These are phyloP conservation scores for Mikania micrantha DNA, from an alignment of 129 eudicot species.

Conservation along the genomic window DNA sequence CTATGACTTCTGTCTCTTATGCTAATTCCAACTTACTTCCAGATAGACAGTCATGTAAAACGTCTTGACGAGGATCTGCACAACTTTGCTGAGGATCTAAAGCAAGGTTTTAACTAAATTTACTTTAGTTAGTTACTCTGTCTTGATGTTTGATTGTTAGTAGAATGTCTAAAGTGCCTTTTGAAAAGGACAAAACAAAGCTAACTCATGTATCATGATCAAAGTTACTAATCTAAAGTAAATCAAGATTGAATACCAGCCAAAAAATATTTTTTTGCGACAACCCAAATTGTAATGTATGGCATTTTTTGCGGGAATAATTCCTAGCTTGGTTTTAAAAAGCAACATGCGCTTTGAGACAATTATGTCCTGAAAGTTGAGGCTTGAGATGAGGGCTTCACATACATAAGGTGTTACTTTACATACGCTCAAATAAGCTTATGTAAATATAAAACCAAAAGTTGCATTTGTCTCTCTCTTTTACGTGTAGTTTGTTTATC, in stretches of 20 bases:
- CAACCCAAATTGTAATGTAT: background rate
- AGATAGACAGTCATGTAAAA: slow-evolving; percentile 97
- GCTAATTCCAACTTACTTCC: slow-evolving; percentile 22
- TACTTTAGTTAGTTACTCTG: slow-evolving; percentile 1
- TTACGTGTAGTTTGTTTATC: too few species aligned
- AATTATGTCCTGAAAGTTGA: too few species aligned
- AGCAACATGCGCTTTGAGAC: too few species aligned
- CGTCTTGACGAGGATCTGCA: slow-evolving; percentile 95
- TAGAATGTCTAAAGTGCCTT: background rate
- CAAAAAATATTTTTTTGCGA: background rate
- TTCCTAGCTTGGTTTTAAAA: background rate
- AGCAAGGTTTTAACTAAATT: slow-evolving; percentile 60
- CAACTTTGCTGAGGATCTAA: slow-evolving; percentile 91
- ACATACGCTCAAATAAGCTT: too few species aligned
- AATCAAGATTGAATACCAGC: background rate
- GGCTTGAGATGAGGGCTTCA: too few species aligned
- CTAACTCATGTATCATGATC: background rate
- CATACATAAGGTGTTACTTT: too few species aligned
- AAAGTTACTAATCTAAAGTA: background rate
- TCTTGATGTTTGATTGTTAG: background rate
- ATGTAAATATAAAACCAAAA: too few species aligned
- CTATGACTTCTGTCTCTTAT: background rate
- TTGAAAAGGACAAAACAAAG: background rate
- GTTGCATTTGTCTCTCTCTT: too few species aligned
- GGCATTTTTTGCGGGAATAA: background rate